phyloP scores from a whole-genome alignment of 2,329 filamentous ascomycete species.

The Fusarium nelsonii region DNA sequence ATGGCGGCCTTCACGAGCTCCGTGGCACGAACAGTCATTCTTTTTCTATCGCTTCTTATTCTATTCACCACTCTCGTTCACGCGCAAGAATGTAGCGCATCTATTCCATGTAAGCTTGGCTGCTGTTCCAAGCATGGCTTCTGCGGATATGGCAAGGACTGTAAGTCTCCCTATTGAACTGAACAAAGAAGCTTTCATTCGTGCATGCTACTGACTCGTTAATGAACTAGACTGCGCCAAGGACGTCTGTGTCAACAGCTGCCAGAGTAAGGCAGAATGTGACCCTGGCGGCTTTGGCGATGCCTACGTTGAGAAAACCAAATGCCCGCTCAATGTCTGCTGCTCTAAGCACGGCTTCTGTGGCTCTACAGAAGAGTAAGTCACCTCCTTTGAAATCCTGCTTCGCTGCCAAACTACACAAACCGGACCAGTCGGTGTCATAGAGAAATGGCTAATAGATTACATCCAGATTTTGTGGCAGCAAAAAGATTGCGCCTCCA shows the following conservation, averaged over 20 bases:
- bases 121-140: constrained; percentile 49
- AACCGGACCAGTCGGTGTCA: neutral
- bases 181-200: too few species aligned
- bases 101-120: constrained; percentile 45
- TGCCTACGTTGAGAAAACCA: constrained; percentile 39
- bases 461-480: constrained; percentile 9
- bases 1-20: constrained; percentile 7
- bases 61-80: constrained; percentile 5
- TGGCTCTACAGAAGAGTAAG: constrained; percentile 2
- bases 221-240: constrained; percentile 19
- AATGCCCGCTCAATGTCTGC: constrained; percentile 27
- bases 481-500: constrained; percentile 7
- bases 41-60: constrained; percentile 11
- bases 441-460: neutral
- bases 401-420: neutral
- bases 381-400: neutral
- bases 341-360: constrained; percentile 17
- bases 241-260: constrained; percentile 38
- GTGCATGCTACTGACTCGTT: neutral
- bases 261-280: constrained; percentile 48
- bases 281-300: constrained; percentile 49
- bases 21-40: constrained; percentile 8
- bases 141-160: constrained; percentile 48
- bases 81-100: constrained; percentile 14
- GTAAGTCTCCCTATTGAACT: neutral